Evolutionary conservation across 148 eudicot species (phyloP), one percentile per base, ranked within the genome.

Genomic region (Euryodendron excelsum): DNA sequence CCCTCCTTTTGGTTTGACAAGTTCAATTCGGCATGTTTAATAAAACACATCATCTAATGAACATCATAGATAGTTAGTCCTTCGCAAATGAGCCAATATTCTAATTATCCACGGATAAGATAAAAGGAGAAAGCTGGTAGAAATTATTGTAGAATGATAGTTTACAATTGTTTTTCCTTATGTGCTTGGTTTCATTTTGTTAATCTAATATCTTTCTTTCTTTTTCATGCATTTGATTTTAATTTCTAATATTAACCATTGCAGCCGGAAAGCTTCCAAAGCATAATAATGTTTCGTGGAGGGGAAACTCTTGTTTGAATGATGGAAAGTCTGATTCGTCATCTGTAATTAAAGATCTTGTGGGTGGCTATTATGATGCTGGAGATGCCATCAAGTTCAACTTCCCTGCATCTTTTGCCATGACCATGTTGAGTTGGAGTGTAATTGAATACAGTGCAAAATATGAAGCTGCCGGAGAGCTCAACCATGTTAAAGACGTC

Each of bases 351-450:
- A 93, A 91, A 73, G 91, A 96, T 83, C 88, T 96, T 28, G 81
- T 74, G 69, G 99, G 99, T 20, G 98, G 99, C 28, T 96, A 82
- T 82, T 93, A 90, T 79, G 98, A 96, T 86, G 99, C 98, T 11
- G 99, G 99, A 33, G 99, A 96, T 87, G 97, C 99, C 13, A 96
- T 92, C 73, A 96, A 96, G 88, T 96, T 96, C 78, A 75, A 96
- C 73, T 96, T 93, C 80, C 99, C 99, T 60, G 64, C 75, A 33
- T 84, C 99, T 64, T 96, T 93, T 81, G 90, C 99, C 75, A 83
- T 96, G 90, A 96, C 98, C 61, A 93, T 96, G 99, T 82, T 96
- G 83, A 96, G 99, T 80, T 96, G 99, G 99, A 96, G 99, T 78
- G 99, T 96, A 79, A 93, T 96, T 27, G 98, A 96, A 73, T 96